Evolutionary conservation across 83 land plant genomes (phyloP).

Genomic region (Diphasiastrum complanatum): DNA sequence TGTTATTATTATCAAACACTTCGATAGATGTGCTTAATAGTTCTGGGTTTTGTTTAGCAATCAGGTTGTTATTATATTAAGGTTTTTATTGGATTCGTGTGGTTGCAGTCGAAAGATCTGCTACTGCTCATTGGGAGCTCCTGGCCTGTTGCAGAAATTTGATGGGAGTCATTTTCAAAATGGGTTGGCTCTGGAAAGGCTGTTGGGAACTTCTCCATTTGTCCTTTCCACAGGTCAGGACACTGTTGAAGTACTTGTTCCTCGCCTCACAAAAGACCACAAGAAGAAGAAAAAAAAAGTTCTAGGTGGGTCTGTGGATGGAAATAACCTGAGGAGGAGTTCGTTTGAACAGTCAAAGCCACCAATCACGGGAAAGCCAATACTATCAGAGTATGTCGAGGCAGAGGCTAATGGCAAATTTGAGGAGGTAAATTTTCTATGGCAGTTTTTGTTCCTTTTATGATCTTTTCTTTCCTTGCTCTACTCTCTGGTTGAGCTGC

Average conservation of each 20-base stretch:
- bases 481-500: no score
- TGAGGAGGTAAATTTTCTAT: no score
- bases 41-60: no score
- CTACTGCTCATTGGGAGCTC: conserved; percentile 33
- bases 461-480: no score
- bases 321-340: conserved; percentile 24
- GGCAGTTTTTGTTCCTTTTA: no score
- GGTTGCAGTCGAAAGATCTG: conserved; percentile 37
- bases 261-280: conserved; percentile 28
- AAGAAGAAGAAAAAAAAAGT: conserved; percentile 24
- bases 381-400: conserved; percentile 18
- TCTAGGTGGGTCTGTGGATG: background rate
- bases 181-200: conserved; percentile 24
- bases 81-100: no score
- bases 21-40: no score
- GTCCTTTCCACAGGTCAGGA: conserved; percentile 26
- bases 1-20: no score
- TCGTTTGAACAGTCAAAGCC: background rate
- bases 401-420: no score
- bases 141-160: conserved; percentile 20
- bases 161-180: conserved; percentile 24
- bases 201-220: conserved; percentile 23
- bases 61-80: no score
- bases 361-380: conserved; percentile 1
- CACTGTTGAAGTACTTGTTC: conserved; percentile 33